Conservation (phyloP, 1,139 yeast genomes). For the Hansenula lynferdii region DNA sequence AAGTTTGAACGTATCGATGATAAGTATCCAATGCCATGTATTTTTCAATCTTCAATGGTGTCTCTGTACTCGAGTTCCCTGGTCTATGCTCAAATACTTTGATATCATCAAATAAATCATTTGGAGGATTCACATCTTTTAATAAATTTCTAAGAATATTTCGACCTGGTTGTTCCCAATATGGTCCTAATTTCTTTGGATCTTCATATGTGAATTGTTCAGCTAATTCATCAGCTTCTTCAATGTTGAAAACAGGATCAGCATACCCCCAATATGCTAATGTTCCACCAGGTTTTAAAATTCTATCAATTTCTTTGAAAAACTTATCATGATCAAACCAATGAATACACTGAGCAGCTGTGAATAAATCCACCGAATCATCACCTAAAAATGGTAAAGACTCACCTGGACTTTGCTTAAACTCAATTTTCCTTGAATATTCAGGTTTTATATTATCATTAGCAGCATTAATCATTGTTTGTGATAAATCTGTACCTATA, state of each 20-base stretch:
- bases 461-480: constrained; percentile 55
- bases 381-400: constrained; percentile 21
- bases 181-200: constrained; percentile 51
- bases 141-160: constrained; percentile 38
- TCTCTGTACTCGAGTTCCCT: constrained; percentile 2
- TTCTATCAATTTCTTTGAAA: constrained; percentile 42
- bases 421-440: constrained; percentile 15
- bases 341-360: constrained; percentile 75
- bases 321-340: constrained; percentile 61
- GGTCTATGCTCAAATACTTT: constrained; percentile 34
- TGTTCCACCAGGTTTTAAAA: constrained; percentile 59
- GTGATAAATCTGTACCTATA: constrained; percentile 63
- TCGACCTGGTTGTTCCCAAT: constrained; percentile 71
- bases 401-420: constrained; percentile 29
- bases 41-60: constrained; percentile 20
- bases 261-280: constrained; percentile 73
- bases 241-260: constrained; percentile 43
- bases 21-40: constrained; percentile 37
- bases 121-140: constrained; percentile 38
- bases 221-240: constrained; percentile 28
- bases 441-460: constrained; percentile 16
- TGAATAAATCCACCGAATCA: constrained; percentile 51
- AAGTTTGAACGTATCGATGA: constrained; percentile 49
- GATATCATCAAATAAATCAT: constrained; percentile 33
- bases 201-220: constrained; percentile 31